Evolutionary conservation across 306 rosid genomes (phyloP).

Genomic region (Lathyrus tuberosus): DNA sequence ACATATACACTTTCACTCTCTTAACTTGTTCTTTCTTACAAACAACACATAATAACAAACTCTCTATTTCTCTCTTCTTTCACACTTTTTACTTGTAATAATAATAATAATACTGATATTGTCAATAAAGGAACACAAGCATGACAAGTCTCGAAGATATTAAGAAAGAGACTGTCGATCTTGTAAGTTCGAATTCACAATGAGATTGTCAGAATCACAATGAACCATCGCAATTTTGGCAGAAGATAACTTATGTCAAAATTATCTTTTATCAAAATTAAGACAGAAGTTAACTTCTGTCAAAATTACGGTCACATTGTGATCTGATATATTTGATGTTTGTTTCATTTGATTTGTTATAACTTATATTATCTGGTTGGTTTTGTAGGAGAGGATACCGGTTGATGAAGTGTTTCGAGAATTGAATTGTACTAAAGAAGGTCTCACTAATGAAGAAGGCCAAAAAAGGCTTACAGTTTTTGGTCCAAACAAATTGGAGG

Average conservation of each 20-base stretch:
- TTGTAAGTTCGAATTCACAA: constrained; percentile 45
- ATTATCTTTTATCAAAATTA: too few relatives aligned
- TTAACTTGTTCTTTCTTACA: not conserved
- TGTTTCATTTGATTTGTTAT: not conserved
- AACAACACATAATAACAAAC: not conserved
- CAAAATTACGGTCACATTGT: not conserved
- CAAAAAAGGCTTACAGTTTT: constrained; percentile 65
- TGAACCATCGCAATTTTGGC: not conserved
- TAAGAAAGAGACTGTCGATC: constrained; percentile 78
- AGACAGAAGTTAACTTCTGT: not conserved
- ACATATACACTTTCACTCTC: not conserved
- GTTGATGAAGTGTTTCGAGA: constrained; percentile 81
- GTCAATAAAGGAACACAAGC: not conserved
- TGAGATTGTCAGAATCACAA: not conserved
- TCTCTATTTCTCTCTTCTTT: not conserved
- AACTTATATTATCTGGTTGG: not conserved
- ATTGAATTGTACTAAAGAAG: constrained; percentile 71
- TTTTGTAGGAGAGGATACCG: constrained; percentile 73
- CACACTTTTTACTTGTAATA: not conserved
- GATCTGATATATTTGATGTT: not conserved
- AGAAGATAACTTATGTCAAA: not conserved
- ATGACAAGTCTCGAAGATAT: constrained; percentile 65
- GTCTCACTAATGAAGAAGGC: constrained; percentile 76
- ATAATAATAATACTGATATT: not conserved
- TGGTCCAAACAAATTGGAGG: constrained; percentile 89